A percentile compares a stretch with the other conserved stretches of the same genome.
phyloP scores from a whole-genome alignment of 1,284 basidiomycete genomes.

The Moesziomyces sp. region DNA sequence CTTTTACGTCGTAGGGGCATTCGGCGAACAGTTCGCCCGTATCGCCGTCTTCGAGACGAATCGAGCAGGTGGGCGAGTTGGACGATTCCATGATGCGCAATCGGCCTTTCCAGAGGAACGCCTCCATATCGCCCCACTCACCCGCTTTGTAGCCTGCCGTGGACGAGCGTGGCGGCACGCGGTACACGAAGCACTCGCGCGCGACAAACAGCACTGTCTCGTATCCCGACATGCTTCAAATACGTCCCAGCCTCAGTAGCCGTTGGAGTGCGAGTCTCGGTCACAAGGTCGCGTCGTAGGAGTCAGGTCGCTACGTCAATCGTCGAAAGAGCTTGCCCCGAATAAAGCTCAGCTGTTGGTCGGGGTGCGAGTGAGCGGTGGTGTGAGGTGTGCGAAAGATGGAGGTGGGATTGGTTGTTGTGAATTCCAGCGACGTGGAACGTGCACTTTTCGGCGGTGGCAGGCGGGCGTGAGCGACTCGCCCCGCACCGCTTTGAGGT shows the following conservation, averaged over 20 bases:
- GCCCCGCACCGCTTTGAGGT: not conserved
- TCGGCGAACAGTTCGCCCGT: constrained; percentile 82
- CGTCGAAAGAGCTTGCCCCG: too few species aligned
- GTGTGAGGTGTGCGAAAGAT: not conserved
- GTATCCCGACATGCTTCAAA: constrained; percentile 68
- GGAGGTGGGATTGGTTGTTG: not conserved
- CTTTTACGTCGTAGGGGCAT: constrained; percentile 83
- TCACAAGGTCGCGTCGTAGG: too few species aligned
- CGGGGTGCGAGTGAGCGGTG: not conserved
- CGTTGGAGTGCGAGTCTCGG: not conserved
- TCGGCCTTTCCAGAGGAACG: constrained; percentile 89
- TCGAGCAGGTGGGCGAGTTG: constrained; percentile 45
- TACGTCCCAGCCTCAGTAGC: constrained; percentile 71
- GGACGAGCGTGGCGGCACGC: constrained; percentile 77
- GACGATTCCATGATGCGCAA: constrained; percentile 79
- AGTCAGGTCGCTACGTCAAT: too few species aligned
- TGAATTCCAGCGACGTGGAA: not conserved
- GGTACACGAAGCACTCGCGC: constrained; percentile 79
- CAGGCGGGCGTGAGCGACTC: not conserved
- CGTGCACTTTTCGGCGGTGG: not conserved
- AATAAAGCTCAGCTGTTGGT: too few species aligned
- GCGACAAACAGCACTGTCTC: constrained; percentile 86
- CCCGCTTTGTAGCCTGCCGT: constrained; percentile 71
- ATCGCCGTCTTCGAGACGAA: constrained; percentile 60
- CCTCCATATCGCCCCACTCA: constrained; percentile 76